These are phyloP conservation scores for Amborella trichopoda DNA, from an alignment of 164 flowering plant species.

Conservation along the genomic window DNA sequence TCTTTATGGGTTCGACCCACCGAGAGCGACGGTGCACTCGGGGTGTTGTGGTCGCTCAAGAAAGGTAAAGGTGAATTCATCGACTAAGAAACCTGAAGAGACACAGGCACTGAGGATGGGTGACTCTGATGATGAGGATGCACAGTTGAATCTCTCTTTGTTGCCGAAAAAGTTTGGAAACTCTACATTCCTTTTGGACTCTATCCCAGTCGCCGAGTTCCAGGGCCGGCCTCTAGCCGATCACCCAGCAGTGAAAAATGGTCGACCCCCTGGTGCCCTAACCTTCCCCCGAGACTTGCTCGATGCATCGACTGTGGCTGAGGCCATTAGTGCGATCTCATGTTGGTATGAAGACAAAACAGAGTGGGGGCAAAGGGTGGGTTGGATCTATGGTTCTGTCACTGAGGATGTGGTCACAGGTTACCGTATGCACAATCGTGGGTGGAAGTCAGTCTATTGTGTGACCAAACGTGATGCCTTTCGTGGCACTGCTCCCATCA, in stretches of 20 bases:
- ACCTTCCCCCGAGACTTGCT: constrained; percentile 60
- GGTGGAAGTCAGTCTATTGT: constrained; percentile 80
- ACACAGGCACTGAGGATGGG: constrained; percentile 31
- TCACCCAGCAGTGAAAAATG: constrained; percentile 55
- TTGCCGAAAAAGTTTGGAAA: constrained; percentile 75
- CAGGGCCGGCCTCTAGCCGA: constrained; percentile 88
- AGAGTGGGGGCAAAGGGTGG: constrained; percentile 73
- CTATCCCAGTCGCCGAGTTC: constrained; percentile 67
- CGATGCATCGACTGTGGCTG: constrained; percentile 67
- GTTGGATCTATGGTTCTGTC: constrained; percentile 86
- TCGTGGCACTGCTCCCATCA: constrained; percentile 83
- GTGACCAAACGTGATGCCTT: constrained; percentile 74
- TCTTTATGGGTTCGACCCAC: constrained; percentile 81
- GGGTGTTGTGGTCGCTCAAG: constrained; percentile 31
- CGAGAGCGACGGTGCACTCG: constrained; percentile 25
- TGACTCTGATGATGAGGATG: constrained; percentile 45
- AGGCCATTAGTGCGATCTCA: constrained; percentile 57
- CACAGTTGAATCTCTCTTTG: constrained; percentile 28
- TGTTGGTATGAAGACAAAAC: constrained; percentile 87
- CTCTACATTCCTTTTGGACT: constrained; percentile 60
- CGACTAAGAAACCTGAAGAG: not conserved
- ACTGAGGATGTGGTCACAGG: constrained; percentile 88
- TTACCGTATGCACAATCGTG: constrained; percentile 72
- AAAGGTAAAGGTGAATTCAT: not conserved
- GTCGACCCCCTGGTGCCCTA: constrained; percentile 77